Conservation (phyloP, 352 stramenopile genomes). For the Phytopythium mirpurense region DNA sequence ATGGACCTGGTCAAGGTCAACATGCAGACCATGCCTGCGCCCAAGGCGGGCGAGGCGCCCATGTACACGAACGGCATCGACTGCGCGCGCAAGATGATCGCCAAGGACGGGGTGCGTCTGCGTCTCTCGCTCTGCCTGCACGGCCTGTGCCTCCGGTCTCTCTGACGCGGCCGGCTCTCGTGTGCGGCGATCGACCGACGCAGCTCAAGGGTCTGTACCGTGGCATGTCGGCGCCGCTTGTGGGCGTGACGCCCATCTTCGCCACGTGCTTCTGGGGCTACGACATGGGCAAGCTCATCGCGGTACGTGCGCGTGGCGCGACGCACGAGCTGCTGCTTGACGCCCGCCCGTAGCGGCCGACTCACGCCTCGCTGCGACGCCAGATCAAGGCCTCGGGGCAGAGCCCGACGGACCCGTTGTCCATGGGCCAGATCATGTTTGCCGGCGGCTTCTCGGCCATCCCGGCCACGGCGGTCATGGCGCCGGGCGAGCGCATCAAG, state of each 20-base stretch:
- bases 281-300: slow-evolving; percentile 93
- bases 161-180: no score
- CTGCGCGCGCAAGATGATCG: slow-evolving; percentile 91
- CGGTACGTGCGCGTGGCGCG: slow-evolving; percentile 34
- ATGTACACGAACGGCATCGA: slow-evolving; percentile 86
- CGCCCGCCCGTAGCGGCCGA: no score
- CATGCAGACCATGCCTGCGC: slow-evolving; percentile 87
- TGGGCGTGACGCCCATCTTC: slow-evolving; percentile 95
- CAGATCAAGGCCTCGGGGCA: slow-evolving; percentile 67
- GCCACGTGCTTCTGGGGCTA: slow-evolving; percentile 97
- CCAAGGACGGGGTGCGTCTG: slow-evolving; percentile 85
- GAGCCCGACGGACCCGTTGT: slow-evolving; percentile 51
- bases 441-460: slow-evolving; percentile 88
- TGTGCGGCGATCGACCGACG: no score
- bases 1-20: slow-evolving; percentile 96
- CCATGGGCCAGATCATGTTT: slow-evolving; percentile 86
- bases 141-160: no score
- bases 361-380: no score
- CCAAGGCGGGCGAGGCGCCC: slow-evolving; percentile 51
- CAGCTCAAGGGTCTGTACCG: slow-evolving; percentile 89
- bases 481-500: slow-evolving; percentile 96
- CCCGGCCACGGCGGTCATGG: slow-evolving; percentile 90
- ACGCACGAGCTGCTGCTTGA: neutral
- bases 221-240: slow-evolving; percentile 93
- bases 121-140: neutral